Base-by-base conservation (phyloP, 306 rosid genomes). In the Cucumis cinereus region DNA sequence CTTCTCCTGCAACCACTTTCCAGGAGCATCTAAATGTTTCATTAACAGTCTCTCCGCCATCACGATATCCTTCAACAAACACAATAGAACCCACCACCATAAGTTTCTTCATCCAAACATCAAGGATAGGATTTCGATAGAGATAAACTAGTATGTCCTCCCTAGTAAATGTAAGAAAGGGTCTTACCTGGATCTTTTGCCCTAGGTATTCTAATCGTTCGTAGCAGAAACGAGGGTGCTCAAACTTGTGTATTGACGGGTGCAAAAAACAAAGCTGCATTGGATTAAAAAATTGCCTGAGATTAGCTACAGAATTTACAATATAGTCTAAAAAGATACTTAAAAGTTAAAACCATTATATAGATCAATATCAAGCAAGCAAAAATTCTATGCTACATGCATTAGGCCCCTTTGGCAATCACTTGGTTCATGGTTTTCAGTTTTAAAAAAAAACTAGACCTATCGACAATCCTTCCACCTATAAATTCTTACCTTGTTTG, bases 1-100 rank as follows among this genome's bases (percentile, higher is more conserved):
- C 80, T 86, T 92, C 88, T 88, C 92, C 68, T 88, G 93, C 49
- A 92, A 62, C 99, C 99, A 94, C 79, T 76, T 73, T 47, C 97
- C 99, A 2, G 99, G 99, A 64, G 99, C 99, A 80, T 94, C 99
- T 81, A 94, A 86, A 83, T 94, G 98, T 84, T 92, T 94, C 93
- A 89, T 92, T 88, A 94, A 81, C 88, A 94, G 81, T 83, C 93
- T 90, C 81, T 94, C 98, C 2, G 96, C 99, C 99, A 90, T 88
- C 74, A 87, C 97, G 78, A 94, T 88, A 83, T 93, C 98, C 98
- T 91, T 73, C 17, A 67, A 61, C 19, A 12, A 71, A 61, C 35
- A 83, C 13, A 70, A 14, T 73, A 38, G 20, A 22, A 8, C 36
- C 19, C 2, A 66, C 73, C 10, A 52, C 11, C 49, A 30, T 73